phyloP scores from a whole-genome alignment of 2,329 filamentous ascomycete genomes.

The Emericellopsis cladophorae region DNA sequence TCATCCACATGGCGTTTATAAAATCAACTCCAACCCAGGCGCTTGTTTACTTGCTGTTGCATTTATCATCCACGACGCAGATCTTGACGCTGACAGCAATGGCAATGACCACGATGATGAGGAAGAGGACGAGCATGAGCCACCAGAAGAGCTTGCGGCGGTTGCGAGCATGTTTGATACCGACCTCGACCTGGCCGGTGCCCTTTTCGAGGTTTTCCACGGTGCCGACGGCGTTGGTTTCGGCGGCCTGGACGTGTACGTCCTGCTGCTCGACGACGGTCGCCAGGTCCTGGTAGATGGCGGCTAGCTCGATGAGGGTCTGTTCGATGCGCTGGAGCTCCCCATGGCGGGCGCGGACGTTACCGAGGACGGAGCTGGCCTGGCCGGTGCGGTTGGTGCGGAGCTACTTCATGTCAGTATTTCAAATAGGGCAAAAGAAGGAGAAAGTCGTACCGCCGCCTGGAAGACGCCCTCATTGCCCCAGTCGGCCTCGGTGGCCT shows the following conservation, averaged over 20 bases:
- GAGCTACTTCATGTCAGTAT: conserved; percentile 35
- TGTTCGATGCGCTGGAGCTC: conserved; percentile 72
- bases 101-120: conserved; percentile 43
- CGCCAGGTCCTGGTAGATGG: conserved; percentile 63
- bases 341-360: conserved; percentile 70
- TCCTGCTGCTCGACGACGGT: conserved; percentile 65
- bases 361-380: conserved; percentile 60
- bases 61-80: no score
- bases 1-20: no score
- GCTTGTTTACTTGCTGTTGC: no score
- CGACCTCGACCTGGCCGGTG: conserved; percentile 56
- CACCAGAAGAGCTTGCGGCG: conserved; percentile 73
- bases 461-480: conserved; percentile 72
- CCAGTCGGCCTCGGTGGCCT: conserved; percentile 61
- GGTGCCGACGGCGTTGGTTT: conserved; percentile 53
- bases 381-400: conserved; percentile 63
- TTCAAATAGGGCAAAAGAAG: neutral
- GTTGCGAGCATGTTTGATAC: conserved; percentile 52
- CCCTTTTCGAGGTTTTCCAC: conserved; percentile 54
- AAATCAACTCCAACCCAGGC: no score
- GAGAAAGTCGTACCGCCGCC: conserved; percentile 49
- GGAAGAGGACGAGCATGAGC: conserved; percentile 49
- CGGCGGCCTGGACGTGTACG: conserved; percentile 44
- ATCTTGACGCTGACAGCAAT: conserved; percentile 26
- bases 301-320: conserved; percentile 56